Base-by-base conservation (phyloP, 331 rosid species). In the Stylosanthes scabra region DNA sequence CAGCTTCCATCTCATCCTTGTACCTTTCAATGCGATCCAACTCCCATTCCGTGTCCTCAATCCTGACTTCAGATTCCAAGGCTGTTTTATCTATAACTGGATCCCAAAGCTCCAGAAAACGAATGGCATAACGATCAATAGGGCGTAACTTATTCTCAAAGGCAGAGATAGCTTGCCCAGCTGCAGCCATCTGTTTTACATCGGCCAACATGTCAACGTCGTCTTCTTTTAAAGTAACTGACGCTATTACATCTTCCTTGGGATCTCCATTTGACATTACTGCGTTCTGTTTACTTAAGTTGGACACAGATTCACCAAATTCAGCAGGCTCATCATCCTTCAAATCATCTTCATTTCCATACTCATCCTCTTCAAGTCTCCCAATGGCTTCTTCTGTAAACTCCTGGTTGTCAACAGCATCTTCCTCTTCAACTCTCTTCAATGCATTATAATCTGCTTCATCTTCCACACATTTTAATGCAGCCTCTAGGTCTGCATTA, bases 1-100 rank as follows among this genome's bases (percentile, higher is more conserved):
- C 99, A n/a, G 97, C 97, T 85, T 95, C 99, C 99, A 95, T 90
- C 82, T 95, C 99, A 62, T 95, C 99, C 90, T 91, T 95, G 82
- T 88, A 95, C 87, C 79, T 90, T 86, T 95, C 99, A 71, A 95
- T 88, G 73, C 93, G 97, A 49, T 95, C 99, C 83, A 95, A 74
- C 78, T 95, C 99, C 99, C 99, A 95, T 76, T 95, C 97, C 14
- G 88, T 86, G 81, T 95, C 99, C 86, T 95, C 97, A 84, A 90
- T 85, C 72, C 93, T 81, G 64, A 73, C 97, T 88, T 90, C 97
- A 77, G 96, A 88, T 74, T 90, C 96, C 83, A 85, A 82, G 34
- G 92, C 89, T 34, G 93, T 83, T 83, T 95, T 95, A 82, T 91
- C 96, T 70, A 88, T 85, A 73, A 95, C 83, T 63, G 99, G 99